Evolutionary conservation across 164 flowering plant species (phyloP).

Genomic region (Kingdonia uniflora): DNA sequence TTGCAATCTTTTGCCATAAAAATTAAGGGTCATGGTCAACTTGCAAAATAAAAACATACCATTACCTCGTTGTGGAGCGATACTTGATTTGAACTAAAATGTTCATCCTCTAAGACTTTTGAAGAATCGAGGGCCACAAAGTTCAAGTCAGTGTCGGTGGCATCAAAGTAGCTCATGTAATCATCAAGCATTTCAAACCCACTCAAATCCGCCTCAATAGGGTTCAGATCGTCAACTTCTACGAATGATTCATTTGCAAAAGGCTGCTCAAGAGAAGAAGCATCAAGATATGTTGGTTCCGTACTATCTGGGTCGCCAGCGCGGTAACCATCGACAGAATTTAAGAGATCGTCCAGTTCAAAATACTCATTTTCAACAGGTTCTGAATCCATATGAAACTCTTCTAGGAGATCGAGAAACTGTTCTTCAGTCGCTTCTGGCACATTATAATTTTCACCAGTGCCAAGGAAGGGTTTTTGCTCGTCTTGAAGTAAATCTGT

Average conservation of each 20-base stretch:
- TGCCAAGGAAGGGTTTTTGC: constrained; percentile 7
- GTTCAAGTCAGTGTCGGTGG: constrained; percentile 22
- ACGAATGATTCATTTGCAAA: constrained; percentile 25
- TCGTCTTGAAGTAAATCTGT: constrained; percentile 2
- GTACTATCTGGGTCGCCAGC: constrained; percentile 14
- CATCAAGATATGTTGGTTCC: constrained; percentile 20
- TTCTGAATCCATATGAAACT: constrained; percentile 6
- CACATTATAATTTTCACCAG: constrained; percentile 4
- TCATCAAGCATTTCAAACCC: constrained; percentile 38
- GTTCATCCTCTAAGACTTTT: constrained; percentile 10
- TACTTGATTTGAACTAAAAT: constrained; percentile 11
- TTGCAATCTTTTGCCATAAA: too few relatives aligned
- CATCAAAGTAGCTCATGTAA: constrained; percentile 35
- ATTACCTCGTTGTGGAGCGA: constrained; percentile 24
- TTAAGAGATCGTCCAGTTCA: constrained; percentile 15
- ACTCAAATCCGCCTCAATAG: constrained; percentile 17
- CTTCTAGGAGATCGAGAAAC: neutral
- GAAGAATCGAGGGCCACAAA: constrained; percentile 17
- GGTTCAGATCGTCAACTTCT: constrained; percentile 38
- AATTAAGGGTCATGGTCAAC: too few relatives aligned
- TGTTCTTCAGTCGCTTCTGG: constrained; percentile 7
- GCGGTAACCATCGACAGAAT: constrained; percentile 11
- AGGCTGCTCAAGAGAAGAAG: constrained; percentile 14
- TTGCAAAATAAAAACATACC: neutral
- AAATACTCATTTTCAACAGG: constrained; percentile 13